Conservation (phyloP, 2,329 filamentous ascomycete species). For the Aureobasidium sp. region DNA sequence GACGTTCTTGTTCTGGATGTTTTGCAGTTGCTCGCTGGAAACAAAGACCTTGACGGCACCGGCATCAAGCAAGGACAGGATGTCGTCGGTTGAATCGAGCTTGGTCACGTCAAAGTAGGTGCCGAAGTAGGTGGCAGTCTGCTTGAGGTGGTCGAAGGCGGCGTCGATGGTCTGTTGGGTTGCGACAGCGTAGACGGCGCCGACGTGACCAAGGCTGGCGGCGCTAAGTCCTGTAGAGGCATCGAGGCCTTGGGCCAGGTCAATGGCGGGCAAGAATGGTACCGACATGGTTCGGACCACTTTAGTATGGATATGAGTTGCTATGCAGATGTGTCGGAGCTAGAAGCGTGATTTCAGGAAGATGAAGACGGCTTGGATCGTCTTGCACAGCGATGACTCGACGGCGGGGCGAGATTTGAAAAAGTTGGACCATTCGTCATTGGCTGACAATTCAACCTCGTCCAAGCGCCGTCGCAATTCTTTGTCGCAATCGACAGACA, state of each 20-base stretch:
- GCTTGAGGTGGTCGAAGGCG: slow-evolving; percentile 46
- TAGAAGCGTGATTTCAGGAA: background rate
- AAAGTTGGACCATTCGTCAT: slow-evolving; percentile 6
- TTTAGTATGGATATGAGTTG: background rate
- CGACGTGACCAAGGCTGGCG: slow-evolving; percentile 48
- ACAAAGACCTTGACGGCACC: slow-evolving; percentile 84
- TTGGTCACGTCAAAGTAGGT: slow-evolving; percentile 70
- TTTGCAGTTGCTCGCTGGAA: slow-evolving; percentile 56
- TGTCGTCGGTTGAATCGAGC: slow-evolving; percentile 60
- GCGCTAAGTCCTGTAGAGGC: slow-evolving; percentile 43
- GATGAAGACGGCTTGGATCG: background rate
- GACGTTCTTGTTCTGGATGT: slow-evolving; percentile 46
- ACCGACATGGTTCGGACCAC: slow-evolving; percentile 31
- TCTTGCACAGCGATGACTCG: background rate
- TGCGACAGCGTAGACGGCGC: slow-evolving; percentile 48
- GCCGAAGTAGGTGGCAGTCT: slow-evolving; percentile 47
- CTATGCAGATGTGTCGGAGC: background rate
- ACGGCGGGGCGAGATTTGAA: slow-evolving; percentile 5
- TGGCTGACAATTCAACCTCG: background rate
- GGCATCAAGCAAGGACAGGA: slow-evolving; percentile 73
- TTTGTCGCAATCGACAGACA: slow-evolving; percentile 1
- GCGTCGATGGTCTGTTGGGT: slow-evolving; percentile 36
- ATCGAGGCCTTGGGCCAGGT: slow-evolving; percentile 36
- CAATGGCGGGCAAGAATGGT: slow-evolving; percentile 42
- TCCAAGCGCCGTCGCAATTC: background rate